Conservation (phyloP, 2,329 filamentous ascomycete species). For the Penicillium brasilianum region DNA sequence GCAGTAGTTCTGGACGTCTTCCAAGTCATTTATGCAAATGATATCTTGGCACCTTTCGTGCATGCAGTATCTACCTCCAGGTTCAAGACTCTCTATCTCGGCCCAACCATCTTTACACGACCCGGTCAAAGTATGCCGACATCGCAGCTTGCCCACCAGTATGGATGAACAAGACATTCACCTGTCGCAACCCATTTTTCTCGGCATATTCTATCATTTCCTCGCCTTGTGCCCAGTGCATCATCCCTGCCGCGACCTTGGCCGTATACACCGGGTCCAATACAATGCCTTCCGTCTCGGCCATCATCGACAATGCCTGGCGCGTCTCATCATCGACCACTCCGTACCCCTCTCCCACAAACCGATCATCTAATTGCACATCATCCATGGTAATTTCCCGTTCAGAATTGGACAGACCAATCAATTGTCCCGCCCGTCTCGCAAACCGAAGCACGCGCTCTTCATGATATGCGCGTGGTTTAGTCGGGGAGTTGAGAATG, state of each 20-base stretch:
- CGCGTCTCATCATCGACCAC: constrained; percentile 36
- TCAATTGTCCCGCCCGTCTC: constrained; percentile 30
- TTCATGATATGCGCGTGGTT: constrained; percentile 36
- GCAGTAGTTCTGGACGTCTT: too few species aligned
- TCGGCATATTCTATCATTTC: constrained; percentile 24
- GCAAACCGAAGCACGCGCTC: constrained; percentile 39
- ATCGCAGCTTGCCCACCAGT: constrained; percentile 44
- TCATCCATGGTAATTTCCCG: constrained; percentile 36
- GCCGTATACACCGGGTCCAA: constrained; percentile 45
- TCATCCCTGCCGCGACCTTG: constrained; percentile 39
- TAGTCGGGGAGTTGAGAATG: constrained; percentile 42
- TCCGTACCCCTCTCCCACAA: constrained; percentile 40
- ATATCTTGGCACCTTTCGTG: not conserved
- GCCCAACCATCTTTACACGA: constrained; percentile 5
- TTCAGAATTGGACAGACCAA: constrained; percentile 35
- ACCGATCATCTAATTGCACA: constrained; percentile 40
- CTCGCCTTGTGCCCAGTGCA: constrained; percentile 32
- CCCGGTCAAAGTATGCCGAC: constrained; percentile 35
- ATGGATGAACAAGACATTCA: constrained; percentile 45
- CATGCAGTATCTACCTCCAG: not conserved
- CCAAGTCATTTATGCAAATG: not conserved
- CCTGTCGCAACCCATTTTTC: constrained; percentile 13
- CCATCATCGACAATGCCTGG: constrained; percentile 31
- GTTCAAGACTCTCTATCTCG: not conserved
- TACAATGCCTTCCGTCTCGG: constrained; percentile 36